A percentile compares a stretch with the other conserved stretches of the same genome.
Conservation (phyloP, 768 basidiomycete genomes). For the Baorangia bicolor region DNA sequence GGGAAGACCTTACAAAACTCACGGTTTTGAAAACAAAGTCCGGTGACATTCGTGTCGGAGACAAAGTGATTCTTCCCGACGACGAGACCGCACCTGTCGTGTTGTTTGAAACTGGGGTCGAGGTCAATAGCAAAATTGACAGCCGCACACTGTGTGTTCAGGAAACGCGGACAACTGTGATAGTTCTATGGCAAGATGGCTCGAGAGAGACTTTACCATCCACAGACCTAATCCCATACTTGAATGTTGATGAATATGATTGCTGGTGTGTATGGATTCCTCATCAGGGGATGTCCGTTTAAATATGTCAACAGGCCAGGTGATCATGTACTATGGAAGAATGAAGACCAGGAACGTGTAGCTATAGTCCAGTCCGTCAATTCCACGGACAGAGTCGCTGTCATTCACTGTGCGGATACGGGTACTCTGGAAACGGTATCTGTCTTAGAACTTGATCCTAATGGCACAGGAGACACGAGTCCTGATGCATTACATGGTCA, state of each 20-base stretch:
- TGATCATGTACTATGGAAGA: conserved; percentile 84
- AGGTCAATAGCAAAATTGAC: conserved; percentile 44
- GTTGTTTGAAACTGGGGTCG: conserved; percentile 55
- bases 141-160: conserved; percentile 62
- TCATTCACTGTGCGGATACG: conserved; percentile 57
- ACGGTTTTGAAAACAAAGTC: conserved; percentile 59
- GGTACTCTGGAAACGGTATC: conserved; percentile 65
- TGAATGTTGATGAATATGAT: conserved; percentile 90
- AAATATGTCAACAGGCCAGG: conserved; percentile 65
- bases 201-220: conserved; percentile 58
- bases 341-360: conserved; percentile 61
- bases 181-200: conserved; percentile 89
- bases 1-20: conserved; percentile 59
- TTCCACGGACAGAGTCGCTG: conserved; percentile 67
- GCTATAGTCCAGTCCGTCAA: conserved; percentile 82
- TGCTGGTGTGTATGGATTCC: conserved; percentile 59
- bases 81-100: conserved; percentile 49
- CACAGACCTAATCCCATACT: conserved; percentile 71
- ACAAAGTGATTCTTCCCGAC: conserved; percentile 64
- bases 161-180: conserved; percentile 67
- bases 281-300: background rate
- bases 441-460: conserved; percentile 85
- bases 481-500: conserved; percentile 46
- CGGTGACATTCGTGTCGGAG: conserved; percentile 72
- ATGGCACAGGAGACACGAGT: conserved; percentile 60